Evolutionary conservation across 441 rosid genomes (phyloP), one percentile per base, ranked within the genome.

Genomic region (Codiaeum variegatum): DNA sequence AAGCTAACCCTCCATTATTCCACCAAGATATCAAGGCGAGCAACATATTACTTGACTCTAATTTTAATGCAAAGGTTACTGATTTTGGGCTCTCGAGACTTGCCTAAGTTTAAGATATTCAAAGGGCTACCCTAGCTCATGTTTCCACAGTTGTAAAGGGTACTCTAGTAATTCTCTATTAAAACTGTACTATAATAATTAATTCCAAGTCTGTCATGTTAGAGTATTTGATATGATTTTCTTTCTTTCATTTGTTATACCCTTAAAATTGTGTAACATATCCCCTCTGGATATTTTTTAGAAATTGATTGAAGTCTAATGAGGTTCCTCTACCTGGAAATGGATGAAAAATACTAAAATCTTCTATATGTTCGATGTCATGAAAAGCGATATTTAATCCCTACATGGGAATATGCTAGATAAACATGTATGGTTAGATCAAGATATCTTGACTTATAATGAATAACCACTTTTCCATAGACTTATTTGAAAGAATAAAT

Each of bases 121-220:
- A 93, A 81, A 97, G 97, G 62, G 61, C 66, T 59, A 74, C 81
- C 60, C 94, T 97, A 10, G 88, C 77, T 74, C 98, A 96, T 77
- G 92, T 93, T 32, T 96, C 99, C 62, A 96, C 99, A 3, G 97
- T 91, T 69, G 99, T 96, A 12, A 93, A 91, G 79, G 98, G 99
- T 44, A 96, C 99, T 69, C 99, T 97, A 16, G 97, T 96, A 83
- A 84, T 84, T 76, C 67, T 70, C 28, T 21, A n/a, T 56, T 23
- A 19, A 3, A 61, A 36, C 64, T 38, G 42, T 59, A 58, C 0
- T 21, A 21, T 51, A 32, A 76, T 47, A 46, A 38, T 47, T 52
- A 44, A 46, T 67, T 36, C 29, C 7, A 72, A 28, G 46, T 67
- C 19, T 24, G 26, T 69, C 31, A 51, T 29, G 10, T 29, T n/a